Evolutionary conservation across 164 flowering plant species (phyloP).

Genomic region (Pachysandra terminalis): DNA sequence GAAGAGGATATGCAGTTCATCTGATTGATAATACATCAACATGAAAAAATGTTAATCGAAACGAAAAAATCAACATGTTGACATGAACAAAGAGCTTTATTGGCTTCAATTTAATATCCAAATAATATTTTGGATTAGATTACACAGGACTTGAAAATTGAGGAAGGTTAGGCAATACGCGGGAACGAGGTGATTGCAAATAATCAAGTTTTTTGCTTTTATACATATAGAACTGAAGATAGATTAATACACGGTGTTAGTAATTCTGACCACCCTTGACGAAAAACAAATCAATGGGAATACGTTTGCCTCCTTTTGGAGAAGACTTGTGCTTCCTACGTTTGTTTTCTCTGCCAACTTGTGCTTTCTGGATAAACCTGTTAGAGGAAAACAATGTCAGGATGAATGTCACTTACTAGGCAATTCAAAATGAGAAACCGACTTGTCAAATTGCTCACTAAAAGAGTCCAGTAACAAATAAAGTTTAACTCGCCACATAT

Average conservation of each 20-base stretch:
- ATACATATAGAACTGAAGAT: conserved; percentile 2
- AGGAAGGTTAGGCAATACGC: neutral
- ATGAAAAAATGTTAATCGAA: too few species aligned
- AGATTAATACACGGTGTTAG: conserved; percentile 13
- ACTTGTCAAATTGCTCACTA: neutral
- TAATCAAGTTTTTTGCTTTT: conserved; percentile 4
- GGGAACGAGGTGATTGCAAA: neutral
- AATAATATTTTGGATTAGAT: too few species aligned
- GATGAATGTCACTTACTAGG: neutral
- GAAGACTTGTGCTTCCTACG: conserved; percentile 55
- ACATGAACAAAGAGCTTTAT: too few species aligned
- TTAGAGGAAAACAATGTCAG: neutral
- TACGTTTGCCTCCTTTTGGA: conserved; percentile 37
- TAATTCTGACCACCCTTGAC: conserved; percentile 40
- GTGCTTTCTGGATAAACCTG: conserved; percentile 33
- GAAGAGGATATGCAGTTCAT: too few species aligned
- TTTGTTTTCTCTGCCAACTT: conserved; percentile 16
- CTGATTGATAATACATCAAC: too few species aligned
- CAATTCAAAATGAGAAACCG: neutral
- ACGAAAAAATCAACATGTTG: too few species aligned
- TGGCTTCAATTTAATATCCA: too few species aligned
- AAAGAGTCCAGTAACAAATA: too few species aligned
- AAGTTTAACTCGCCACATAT: too few species aligned
- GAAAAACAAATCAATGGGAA: conserved; percentile 69
- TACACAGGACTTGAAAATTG: neutral